Percentiles rank a stretch among this genome's conserved stretches.
These are phyloP conservation scores for Gentiana dahurica DNA, from an alignment of 257 asterid species.

Conservation along the genomic window DNA sequence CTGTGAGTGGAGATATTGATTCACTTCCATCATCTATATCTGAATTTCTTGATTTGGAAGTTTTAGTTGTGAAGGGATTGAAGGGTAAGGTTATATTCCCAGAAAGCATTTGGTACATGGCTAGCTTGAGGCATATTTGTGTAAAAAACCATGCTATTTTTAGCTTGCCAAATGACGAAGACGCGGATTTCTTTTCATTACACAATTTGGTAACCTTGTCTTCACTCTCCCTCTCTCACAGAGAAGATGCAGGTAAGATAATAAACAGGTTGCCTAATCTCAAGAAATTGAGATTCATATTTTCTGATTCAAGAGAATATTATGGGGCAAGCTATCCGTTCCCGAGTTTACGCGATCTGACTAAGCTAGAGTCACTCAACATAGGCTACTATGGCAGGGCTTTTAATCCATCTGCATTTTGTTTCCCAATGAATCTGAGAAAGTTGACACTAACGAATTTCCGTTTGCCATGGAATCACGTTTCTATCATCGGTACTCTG, in stretches of 20 bases:
- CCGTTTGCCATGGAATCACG: neutral
- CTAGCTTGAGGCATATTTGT: neutral
- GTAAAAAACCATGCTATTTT: neutral
- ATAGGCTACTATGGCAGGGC: neutral
- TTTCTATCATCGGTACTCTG: neutral
- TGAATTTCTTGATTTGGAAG: neutral
- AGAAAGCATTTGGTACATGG: neutral
- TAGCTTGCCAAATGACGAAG: too few relatives aligned
- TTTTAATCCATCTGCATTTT: neutral
- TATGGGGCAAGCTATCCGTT: neutral
- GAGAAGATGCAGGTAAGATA: neutral
- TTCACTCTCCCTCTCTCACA: neutral
- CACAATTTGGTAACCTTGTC: neutral
- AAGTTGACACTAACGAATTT: slow-evolving; percentile 1
- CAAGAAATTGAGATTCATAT: neutral
- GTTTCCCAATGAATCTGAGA: neutral
- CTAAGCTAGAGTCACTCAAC: neutral
- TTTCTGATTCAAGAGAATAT: neutral
- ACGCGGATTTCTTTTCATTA: neutral
- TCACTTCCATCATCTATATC: neutral
- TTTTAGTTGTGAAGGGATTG: neutral
- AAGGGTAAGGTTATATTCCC: neutral
- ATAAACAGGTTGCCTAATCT: neutral
- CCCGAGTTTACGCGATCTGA: neutral
- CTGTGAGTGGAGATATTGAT: neutral